Evolutionary conservation across 768 basidiomycete species (phyloP), one percentile per base, ranked within the genome.

Genomic region (Atractiella rhizophila): DNA sequence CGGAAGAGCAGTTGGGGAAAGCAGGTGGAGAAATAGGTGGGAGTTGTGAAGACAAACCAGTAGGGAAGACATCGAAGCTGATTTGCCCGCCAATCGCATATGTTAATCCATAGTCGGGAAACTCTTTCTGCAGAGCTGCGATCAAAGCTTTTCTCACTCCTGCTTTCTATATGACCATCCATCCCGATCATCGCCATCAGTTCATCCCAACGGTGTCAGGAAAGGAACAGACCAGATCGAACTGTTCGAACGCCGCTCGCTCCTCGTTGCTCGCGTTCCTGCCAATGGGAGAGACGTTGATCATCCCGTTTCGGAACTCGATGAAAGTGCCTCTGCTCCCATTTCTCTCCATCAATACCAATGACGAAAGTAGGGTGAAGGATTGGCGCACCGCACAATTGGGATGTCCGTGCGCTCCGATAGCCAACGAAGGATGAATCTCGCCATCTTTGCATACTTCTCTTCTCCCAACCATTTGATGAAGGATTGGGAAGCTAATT

Each of bases 261-360:
- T 98, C 91, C 53, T 73, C 62, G 28, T 71, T 66, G 11, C n/a
- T 45, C 36, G 85, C 85, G 55, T 94, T 94, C 47, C 91, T 71
- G 5, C 91, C 91, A 32, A 98, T 72, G 1, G 91, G 91, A 50
- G 78, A 86, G 48, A 98, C 74, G 53, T 98, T 98, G 57, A 94
- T 66, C 91, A 98, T 98, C 9, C 91, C 88, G 43, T 74, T 81
- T 37, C 91, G 69, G 62, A 85, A 96, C 61, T 98, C 91, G 48
- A 96, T 64, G 54, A 98, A 98, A 2, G 91, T 98, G 34, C 91
- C 91, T 35, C 91, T 76, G 13, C 20, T 16, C 21, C 26, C 15
- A 28, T 5, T 20, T 38, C 24, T 5, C 5, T 12, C 12, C 5
- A 25, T 12, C 15, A 23, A 36, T 3, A 12, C 1, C 9, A 28